Evolutionary conservation across 352 stramenopile genomes (phyloP).

Genomic region (Globisporangium echinulatum): DNA sequence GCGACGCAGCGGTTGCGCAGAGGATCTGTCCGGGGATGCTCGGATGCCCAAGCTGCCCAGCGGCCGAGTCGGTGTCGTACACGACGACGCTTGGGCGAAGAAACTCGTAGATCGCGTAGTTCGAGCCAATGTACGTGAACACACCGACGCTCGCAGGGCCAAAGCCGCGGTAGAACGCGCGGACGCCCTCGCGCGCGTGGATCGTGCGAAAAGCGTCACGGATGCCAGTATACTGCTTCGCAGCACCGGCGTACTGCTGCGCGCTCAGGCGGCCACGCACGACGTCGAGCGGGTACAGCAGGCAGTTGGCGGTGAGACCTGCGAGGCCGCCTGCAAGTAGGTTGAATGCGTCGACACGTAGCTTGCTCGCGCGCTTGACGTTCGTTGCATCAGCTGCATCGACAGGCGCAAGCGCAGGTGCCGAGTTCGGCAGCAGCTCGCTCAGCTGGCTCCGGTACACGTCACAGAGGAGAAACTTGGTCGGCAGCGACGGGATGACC

Average conservation of each 20-base stretch:
- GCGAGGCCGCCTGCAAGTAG: conserved; percentile 56
- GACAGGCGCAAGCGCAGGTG: conserved; percentile 3
- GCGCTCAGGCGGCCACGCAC: conserved; percentile 64
- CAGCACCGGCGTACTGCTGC: conserved; percentile 52
- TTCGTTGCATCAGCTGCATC: not conserved
- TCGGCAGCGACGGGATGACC: conserved; percentile 73
- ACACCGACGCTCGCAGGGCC: conserved; percentile 58
- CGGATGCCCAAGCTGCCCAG: conserved; percentile 51
- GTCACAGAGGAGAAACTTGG: conserved; percentile 74
- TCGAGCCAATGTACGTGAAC: conserved; percentile 80
- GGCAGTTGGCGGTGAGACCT: conserved; percentile 54
- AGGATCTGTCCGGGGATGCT: conserved; percentile 75
- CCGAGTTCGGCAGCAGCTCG: conserved; percentile 11
- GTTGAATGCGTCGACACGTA: conserved; percentile 43
- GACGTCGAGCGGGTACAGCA: conserved; percentile 78
- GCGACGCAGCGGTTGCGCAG: conserved; percentile 58
- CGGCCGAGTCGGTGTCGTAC: conserved; percentile 57
- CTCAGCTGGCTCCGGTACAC: conserved; percentile 55
- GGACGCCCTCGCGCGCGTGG: conserved; percentile 29
- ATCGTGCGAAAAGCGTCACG: conserved; percentile 51
- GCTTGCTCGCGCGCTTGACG: conserved; percentile 9
- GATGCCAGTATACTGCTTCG: conserved; percentile 40
- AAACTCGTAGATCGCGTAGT: conserved; percentile 81
- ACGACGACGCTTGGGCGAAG: conserved; percentile 73
- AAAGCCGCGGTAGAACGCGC: conserved; percentile 77